Evolutionary conservation across 2,329 filamentous ascomycete species (phyloP).

Genomic region (Talaromyces sp.): DNA sequence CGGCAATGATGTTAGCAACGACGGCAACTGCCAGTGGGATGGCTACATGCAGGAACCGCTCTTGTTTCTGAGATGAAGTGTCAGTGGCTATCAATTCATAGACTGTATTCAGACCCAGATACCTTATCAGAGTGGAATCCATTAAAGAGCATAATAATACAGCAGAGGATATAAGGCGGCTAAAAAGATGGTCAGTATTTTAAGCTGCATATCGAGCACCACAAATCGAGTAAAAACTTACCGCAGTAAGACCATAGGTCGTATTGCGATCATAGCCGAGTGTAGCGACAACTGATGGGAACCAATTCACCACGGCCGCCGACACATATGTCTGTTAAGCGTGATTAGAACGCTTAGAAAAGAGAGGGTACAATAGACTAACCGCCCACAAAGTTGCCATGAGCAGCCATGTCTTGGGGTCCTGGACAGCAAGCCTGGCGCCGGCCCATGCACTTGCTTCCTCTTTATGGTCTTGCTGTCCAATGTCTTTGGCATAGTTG

Average conservation of each 20-base stretch:
- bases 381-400: constrained; percentile 25
- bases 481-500: constrained; percentile 27
- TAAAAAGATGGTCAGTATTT: background rate
- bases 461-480: constrained; percentile 12
- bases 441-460: constrained; percentile 23
- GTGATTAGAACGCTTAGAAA: background rate
- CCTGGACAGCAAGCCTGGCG: constrained; percentile 24
- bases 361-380: constrained; percentile 22
- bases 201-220: background rate
- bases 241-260: constrained; percentile 41
- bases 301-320: constrained; percentile 38
- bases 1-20: constrained; percentile 24
- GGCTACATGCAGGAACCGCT: constrained; percentile 22
- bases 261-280: constrained; percentile 41
- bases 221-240: background rate
- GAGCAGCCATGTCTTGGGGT: constrained; percentile 34
- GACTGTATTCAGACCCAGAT: background rate
- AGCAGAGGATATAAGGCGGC: constrained; percentile 26
- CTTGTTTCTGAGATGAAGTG: constrained; percentile 14
- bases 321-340: constrained; percentile 34
- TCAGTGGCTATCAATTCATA: background rate
- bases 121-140: constrained; percentile 24
- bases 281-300: constrained; percentile 39
- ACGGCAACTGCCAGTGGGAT: constrained; percentile 21
- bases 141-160: constrained; percentile 25